Evolutionary conservation across 2,329 filamentous ascomycete species (phyloP), one percentile per base, ranked within the genome.

Genomic region (Pseudopyrenochaeta lycopersici): DNA sequence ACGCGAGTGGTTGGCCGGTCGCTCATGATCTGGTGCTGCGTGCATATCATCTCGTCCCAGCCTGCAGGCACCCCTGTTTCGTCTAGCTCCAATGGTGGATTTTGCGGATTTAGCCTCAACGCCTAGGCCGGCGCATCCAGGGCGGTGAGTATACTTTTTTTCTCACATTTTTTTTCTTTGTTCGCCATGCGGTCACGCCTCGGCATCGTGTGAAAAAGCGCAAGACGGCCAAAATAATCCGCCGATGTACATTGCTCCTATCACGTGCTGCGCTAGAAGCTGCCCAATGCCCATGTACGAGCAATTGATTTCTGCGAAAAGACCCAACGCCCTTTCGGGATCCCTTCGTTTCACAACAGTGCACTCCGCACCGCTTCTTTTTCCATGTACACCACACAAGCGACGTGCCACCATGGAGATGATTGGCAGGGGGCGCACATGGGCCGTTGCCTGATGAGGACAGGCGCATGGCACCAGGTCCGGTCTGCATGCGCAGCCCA

Each of bases 81-180:
- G 59, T 40, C 59, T 62, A 58, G 48, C 56, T 52, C 51, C 42
- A 44, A 58, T 67, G 64, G 59, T 54, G 56, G 4, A 4, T 27
- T 9, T 27, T 9, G 9, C 23, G 9, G 43, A 62, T 64, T 66
- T 73, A 72, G 70, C 67, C 66, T 67, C 65, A 63, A 65, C 65
- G 60, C 52, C 57, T 52, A 56, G 48, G 60, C 64, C 54, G 59
- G 61, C 58, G 44, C 49, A 39, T 51, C 60, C 55, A 60, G 60
- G 64, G 70, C 71, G 70, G 70, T 74, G 69, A 70, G 65, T 54
- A 60, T 45, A 53, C 53, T 64, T 66, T 67, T 64, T 52, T 54
- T 46, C 60, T 21, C 14, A 1, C 10, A 21, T 42, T 42, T 42
- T 47, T 52, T 66, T 66, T 65, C 54, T 45, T 50, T 45, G 46